These are phyloP conservation scores for Trypanosoma platydactyli DNA, from an alignment of 208 protist genomes.

Conservation along the genomic window DNA sequence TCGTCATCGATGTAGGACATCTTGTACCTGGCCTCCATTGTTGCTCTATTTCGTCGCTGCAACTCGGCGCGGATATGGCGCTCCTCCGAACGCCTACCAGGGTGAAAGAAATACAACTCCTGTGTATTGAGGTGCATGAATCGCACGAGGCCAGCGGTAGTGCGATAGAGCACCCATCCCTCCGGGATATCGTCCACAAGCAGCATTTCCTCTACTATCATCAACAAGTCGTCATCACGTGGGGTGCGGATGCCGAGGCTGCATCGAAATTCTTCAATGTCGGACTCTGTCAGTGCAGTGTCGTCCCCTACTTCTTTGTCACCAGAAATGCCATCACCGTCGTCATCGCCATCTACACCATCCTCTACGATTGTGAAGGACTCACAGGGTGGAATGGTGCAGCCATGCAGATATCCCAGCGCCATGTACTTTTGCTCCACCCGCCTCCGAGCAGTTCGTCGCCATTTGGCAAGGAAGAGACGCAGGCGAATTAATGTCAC, in stretches of 20 bases:
- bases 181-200: constrained; percentile 83
- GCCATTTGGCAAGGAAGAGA: constrained; percentile 74
- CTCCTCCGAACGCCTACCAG: constrained; percentile 65
- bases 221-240: constrained; percentile 82
- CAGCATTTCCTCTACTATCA: constrained; percentile 81
- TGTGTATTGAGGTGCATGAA: constrained; percentile 91
- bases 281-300: constrained; percentile 63
- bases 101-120: constrained; percentile 87
- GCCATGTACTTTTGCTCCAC: constrained; percentile 75
- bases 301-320: constrained; percentile 49
- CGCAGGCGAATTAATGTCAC: constrained; percentile 64
- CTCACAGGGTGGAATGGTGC: constrained; percentile 30
- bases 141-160: constrained; percentile 79
- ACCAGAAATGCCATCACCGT: constrained; percentile 55
- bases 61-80: constrained; percentile 66
- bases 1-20: constrained; percentile 68
- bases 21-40: constrained; percentile 75
- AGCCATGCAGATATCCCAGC: constrained; percentile 57
- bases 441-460: constrained; percentile 61
- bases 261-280: constrained; percentile 87
- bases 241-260: constrained; percentile 81
- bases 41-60: constrained; percentile 64
- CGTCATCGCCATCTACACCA: constrained; percentile 40
- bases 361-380: constrained; percentile 40
- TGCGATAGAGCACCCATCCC: constrained; percentile 89